Evolutionary conservation across 345 rosid genomes (phyloP), one percentile per base, ranked within the genome.

Genomic region (Stellera chamaejasme): DNA sequence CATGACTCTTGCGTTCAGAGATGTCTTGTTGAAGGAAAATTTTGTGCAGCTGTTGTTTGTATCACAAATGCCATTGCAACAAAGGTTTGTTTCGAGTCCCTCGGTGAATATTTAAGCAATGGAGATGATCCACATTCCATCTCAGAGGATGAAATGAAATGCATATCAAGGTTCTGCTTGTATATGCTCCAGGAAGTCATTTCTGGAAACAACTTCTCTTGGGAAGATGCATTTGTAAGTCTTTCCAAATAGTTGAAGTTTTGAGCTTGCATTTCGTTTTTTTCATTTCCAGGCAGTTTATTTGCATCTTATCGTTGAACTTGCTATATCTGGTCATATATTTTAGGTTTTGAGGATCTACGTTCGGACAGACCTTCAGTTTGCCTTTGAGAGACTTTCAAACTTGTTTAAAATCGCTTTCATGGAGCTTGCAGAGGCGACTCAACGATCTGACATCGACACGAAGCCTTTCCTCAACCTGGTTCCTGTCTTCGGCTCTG

Each of bases 171-270:
- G 64, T 89, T 89, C 72, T 93, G 96, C 70, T 47, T 87, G 50
- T 81, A 67, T 70, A 80, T 93, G 67, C 88, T 93, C 13, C 71
- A 85, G 70, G 83, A 79, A 71, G 69, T 79, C 45, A 61, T 90
- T 41, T 10, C 45, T 10, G 92, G 83, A 61, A 72, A 72, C 54
- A 56, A 63, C 41, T 89, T 89, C 77, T 68, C 77, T 11, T 87
- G 96, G 97, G 79, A 75, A 66, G 92, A 87, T 50, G 72, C 54
- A 3, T 64, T 70, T 87, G 99, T 93, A 43, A 79, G 90, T 67
- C 61, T 46, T 66, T 19, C 26, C 6, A 11, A 48, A 48, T 3
- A 48, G 25, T 14, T 3, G 5, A 45, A 13, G 5, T 23, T 10
- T 57, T 26, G 43, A 47, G 46, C 27, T 15, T 11, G 6, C 11